A percentile compares a stretch with the other conserved stretches of the same genome.
These are phyloP conservation scores for Colletotrichum coccodes DNA, from an alignment of 2,329 filamentous ascomycete genomes.

Conservation along the genomic window DNA sequence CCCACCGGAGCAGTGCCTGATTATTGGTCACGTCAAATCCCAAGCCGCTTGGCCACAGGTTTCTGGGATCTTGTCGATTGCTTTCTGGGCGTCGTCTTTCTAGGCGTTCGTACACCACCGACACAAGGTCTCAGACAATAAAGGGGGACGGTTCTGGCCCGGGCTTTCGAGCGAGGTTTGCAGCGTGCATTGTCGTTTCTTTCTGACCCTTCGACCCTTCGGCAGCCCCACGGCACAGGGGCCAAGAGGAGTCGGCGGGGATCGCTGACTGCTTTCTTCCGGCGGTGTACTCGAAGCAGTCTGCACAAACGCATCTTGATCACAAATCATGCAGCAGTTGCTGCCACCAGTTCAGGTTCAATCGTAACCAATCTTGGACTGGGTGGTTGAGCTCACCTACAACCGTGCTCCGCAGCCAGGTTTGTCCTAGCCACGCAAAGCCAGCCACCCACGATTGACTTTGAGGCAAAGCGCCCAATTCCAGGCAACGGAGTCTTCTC, in stretches of 20 bases:
- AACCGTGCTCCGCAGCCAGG: background rate
- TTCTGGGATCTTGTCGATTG: too few relatives aligned
- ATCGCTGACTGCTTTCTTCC: too few relatives aligned
- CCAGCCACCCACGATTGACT: background rate
- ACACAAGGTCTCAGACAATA: background rate
- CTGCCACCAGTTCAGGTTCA: background rate
- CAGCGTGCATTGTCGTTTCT: background rate
- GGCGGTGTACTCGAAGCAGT: background rate
- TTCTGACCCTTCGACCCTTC: background rate
- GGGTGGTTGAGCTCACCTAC: background rate
- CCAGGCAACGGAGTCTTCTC: background rate
- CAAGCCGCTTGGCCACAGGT: too few relatives aligned
- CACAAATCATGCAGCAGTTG: background rate
- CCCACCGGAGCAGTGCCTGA: too few relatives aligned
- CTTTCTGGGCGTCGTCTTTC: too few relatives aligned
- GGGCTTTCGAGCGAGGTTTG: constrained; percentile 2
- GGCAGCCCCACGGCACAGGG: background rate
- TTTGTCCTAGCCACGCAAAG: background rate
- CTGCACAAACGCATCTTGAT: background rate
- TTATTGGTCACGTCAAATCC: too few relatives aligned
- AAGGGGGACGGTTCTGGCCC: background rate
- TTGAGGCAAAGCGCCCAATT: background rate
- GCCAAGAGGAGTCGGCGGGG: too few relatives aligned
- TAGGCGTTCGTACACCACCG: too few relatives aligned
- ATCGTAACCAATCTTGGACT: background rate